Conservation (phyloP, 345 rosid genomes). For the Gossypium rotundifolium region DNA sequence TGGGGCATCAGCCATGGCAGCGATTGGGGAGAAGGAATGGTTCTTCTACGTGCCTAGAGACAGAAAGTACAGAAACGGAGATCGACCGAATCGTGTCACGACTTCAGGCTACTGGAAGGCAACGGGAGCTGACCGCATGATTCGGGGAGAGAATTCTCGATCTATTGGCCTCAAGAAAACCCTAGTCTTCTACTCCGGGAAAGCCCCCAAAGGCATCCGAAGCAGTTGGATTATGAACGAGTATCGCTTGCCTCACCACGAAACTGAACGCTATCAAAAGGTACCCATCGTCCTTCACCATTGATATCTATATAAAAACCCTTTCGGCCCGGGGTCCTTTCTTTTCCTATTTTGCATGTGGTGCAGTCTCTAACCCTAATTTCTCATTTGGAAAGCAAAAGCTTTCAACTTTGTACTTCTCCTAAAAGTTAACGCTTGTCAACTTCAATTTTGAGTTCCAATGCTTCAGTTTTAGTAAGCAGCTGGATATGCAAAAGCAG, state of each 20-base stretch:
- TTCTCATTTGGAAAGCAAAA: neutral
- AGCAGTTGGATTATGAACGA: constrained; percentile 99
- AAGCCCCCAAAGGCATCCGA: constrained; percentile 95
- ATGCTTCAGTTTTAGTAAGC: neutral
- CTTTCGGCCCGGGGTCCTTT: neutral
- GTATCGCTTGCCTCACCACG: constrained; percentile 95
- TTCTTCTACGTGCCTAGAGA: constrained; percentile 97
- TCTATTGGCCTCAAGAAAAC: constrained; percentile 96
- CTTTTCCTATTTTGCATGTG: neutral
- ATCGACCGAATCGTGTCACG: constrained; percentile 91
- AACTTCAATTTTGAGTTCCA: neutral
- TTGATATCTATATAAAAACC: neutral
- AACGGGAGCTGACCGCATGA: constrained; percentile 98
- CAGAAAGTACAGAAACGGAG: constrained; percentile 90
- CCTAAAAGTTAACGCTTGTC: neutral
- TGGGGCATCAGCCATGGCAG: constrained; percentile 63
- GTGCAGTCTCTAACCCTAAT: neutral
- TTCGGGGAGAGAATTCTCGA: constrained; percentile 60
- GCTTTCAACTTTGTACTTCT: neutral
- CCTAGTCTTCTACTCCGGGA: constrained; percentile 98
- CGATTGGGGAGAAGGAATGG: constrained; percentile 99
- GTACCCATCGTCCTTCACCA: constrained; percentile 23
- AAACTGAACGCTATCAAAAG: constrained; percentile 87
- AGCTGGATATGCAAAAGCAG: neutral
- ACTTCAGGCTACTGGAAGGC: constrained; percentile 99